Percentiles rank a stretch among this genome's conserved stretches.
phyloP scores from a whole-genome alignment of 2,329 filamentous ascomycete species.

The Pseudogymnoascus sp. region DNA sequence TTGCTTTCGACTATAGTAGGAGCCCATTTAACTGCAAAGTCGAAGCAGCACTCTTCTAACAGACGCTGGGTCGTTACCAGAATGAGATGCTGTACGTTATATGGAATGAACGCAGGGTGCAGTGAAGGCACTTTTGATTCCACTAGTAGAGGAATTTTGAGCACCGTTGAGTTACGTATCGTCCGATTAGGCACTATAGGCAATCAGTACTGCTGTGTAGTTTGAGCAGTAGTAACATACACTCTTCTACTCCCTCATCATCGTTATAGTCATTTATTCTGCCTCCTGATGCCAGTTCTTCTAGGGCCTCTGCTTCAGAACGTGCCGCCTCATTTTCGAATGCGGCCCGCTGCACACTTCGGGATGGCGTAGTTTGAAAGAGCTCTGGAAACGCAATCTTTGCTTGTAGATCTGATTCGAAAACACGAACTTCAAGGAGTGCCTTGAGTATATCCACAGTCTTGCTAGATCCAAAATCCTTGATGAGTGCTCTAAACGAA shows the following conservation, averaged over 20 bases:
- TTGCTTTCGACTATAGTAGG: slow-evolving; percentile 25
- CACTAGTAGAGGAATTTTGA: background rate
- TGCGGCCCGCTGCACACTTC: slow-evolving; percentile 25
- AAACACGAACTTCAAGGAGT: slow-evolving; percentile 25
- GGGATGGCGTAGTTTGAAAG: slow-evolving; percentile 23
- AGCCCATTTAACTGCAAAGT: slow-evolving; percentile 31
- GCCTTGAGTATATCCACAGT: slow-evolving; percentile 20
- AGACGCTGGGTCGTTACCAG: slow-evolving; percentile 30
- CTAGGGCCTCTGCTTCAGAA: slow-evolving; percentile 25
- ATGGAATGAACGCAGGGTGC: slow-evolving; percentile 30
- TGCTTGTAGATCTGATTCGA: slow-evolving; percentile 29
- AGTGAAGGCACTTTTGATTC: slow-evolving; percentile 15
- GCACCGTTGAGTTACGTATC: background rate
- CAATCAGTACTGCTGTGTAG: background rate
- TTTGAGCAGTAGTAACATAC: background rate
- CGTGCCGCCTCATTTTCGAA: slow-evolving; percentile 26
- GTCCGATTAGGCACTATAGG: background rate
- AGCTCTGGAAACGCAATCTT: slow-evolving; percentile 31
- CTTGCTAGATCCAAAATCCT: slow-evolving; percentile 17
- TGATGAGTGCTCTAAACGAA: slow-evolving; percentile 16
- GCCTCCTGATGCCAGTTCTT: slow-evolving; percentile 19
- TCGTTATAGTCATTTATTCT: background rate
- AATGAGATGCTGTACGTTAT: slow-evolving; percentile 31
- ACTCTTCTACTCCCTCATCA: background rate
- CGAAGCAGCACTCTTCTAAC: slow-evolving; percentile 35